These are phyloP conservation scores for Teunomyces gatunensis DNA, from an alignment of 805 yeast genomes.

Conservation along the genomic window DNA sequence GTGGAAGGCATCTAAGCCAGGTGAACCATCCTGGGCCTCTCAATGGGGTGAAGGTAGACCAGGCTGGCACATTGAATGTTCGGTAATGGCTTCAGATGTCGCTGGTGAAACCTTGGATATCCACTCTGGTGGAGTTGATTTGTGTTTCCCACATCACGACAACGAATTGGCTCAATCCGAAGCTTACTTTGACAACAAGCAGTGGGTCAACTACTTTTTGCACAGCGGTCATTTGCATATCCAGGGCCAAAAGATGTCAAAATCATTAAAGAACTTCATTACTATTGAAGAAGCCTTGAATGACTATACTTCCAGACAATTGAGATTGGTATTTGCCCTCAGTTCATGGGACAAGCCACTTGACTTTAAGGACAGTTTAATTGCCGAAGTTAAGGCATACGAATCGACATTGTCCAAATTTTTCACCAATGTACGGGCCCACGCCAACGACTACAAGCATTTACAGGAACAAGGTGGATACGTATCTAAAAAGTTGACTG, in stretches of 20 bases:
- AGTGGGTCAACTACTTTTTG: conserved; percentile 96
- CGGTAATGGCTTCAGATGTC: conserved; percentile 94
- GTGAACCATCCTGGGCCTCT: conserved; percentile 94
- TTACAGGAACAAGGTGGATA: conserved; percentile 43
- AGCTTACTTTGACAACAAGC: conserved; percentile 82
- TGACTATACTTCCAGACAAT: conserved; percentile 71
- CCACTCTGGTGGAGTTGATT: conserved; percentile 95
- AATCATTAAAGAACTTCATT: conserved; percentile 90
- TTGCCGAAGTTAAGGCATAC: conserved; percentile 70
- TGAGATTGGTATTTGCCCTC: conserved; percentile 86
- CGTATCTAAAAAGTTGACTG: conserved; percentile 60
- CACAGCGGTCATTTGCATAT: conserved; percentile 98
- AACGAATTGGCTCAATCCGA: conserved; percentile 97
- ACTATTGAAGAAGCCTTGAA: conserved; percentile 87
- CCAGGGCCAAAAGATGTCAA: conserved; percentile 98
- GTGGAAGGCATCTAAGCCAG: conserved; percentile 96
- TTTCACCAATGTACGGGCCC: conserved; percentile 84
- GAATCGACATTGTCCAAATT: conserved; percentile 79
- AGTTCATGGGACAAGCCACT: conserved; percentile 91
- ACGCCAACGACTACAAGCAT: conserved; percentile 62
- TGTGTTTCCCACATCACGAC: conserved; percentile 99
- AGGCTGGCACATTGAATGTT: conserved; percentile 99
- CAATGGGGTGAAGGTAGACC: conserved; percentile 99
- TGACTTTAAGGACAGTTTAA: conserved; percentile 83
- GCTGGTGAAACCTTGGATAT: conserved; percentile 84